Evolutionary conservation across 2,329 filamentous ascomycete genomes (phyloP).

Genomic region (Beauveria sp.): DNA sequence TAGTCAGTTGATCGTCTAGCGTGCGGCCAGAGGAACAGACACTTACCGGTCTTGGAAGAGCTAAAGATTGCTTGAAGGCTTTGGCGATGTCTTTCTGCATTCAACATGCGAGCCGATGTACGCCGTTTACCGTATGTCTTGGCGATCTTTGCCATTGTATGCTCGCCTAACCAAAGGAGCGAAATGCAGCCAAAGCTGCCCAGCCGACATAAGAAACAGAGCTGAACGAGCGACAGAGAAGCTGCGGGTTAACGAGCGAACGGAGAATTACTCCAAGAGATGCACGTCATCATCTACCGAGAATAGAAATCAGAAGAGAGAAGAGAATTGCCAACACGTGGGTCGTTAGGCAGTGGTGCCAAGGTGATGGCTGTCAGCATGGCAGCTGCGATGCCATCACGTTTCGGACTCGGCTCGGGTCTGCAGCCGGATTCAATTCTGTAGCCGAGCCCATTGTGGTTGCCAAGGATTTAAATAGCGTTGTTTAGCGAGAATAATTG

Average conservation of each 20-base stretch:
- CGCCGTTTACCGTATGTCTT: neutral
- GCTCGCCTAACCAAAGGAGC: slow-evolving; percentile 7
- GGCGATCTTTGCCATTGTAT: neutral
- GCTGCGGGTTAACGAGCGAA: neutral
- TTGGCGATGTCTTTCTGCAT: neutral
- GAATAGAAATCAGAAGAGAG: neutral
- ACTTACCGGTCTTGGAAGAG: neutral
- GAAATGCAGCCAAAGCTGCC: neutral
- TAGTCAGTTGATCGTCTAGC: neutral
- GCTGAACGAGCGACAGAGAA: slow-evolving; percentile 1
- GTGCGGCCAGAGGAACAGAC: neutral
- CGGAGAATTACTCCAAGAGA: slow-evolving; percentile 1
- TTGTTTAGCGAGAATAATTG: neutral
- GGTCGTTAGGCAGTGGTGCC: neutral
- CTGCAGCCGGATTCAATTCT: neutral
- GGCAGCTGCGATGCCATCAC: slow-evolving; percentile 3
- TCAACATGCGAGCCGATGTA: neutral
- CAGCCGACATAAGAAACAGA: neutral
- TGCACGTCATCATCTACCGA: neutral
- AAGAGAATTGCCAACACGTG: neutral
- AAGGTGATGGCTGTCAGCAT: neutral
- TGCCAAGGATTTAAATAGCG: neutral
- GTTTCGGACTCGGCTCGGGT: neutral
- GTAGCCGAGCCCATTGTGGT: neutral
- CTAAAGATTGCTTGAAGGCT: neutral